These are phyloP conservation scores for Ramaria rubella DNA, from an alignment of 768 basidiomycete genomes.

Conservation along the genomic window DNA sequence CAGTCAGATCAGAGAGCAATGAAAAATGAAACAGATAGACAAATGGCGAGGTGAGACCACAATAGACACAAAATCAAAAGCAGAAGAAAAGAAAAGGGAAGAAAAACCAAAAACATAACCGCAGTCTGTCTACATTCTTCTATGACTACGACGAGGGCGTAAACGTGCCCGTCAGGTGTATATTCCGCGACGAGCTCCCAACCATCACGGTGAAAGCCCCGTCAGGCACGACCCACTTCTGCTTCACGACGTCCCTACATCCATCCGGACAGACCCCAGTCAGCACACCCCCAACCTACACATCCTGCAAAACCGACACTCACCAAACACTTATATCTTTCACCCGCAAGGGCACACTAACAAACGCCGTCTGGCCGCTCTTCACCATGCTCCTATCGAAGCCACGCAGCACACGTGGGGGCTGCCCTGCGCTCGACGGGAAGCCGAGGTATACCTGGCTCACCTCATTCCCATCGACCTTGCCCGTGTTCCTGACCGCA, in stretches of 20 bases:
- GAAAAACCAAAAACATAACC: background rate
- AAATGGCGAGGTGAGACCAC: no score
- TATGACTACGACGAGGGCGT: background rate
- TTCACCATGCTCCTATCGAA: constrained; percentile 53
- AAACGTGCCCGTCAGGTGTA: constrained; percentile 7
- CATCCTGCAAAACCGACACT: background rate
- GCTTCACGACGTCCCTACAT: constrained; percentile 62
- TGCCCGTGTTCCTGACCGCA: constrained; percentile 58
- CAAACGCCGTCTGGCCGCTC: constrained; percentile 40
- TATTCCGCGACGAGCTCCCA: constrained; percentile 30
- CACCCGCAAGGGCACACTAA: constrained; percentile 42
- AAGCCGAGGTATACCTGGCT: constrained; percentile 69
- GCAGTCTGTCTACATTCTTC: no score
- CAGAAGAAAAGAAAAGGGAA: background rate
- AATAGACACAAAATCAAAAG: background rate
- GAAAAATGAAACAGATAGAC: no score
- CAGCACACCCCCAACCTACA: background rate
- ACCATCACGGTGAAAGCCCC: constrained; percentile 58
- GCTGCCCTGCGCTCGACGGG: constrained; percentile 56
- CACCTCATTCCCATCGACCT: constrained; percentile 58
- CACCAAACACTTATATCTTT: constrained; percentile 9
- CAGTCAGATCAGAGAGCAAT: no score
- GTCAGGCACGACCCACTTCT: constrained; percentile 67
- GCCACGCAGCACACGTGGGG: constrained; percentile 64
- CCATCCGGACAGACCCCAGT: constrained; percentile 40